A percentile compares a stretch with the other conserved stretches of the same genome.
phyloP scores from a whole-genome alignment of 2,329 filamentous ascomycete genomes.

The Sporothrix mexicana region DNA sequence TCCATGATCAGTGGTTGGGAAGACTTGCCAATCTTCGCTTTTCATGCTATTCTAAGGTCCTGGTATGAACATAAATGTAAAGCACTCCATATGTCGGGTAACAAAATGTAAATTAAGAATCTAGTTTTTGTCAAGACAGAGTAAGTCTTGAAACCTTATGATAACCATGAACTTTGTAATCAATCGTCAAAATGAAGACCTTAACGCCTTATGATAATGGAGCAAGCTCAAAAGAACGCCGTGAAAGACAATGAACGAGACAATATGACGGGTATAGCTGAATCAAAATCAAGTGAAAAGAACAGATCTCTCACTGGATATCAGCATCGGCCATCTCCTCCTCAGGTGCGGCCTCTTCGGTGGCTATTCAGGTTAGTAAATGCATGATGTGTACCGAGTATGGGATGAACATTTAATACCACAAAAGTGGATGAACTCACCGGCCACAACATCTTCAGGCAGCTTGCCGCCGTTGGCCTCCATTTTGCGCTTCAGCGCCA shows the following conservation, averaged over 20 bases:
- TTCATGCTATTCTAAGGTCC: too few species aligned
- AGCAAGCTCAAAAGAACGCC: constrained; percentile 11
- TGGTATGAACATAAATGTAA: too few species aligned
- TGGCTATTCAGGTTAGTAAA: neutral
- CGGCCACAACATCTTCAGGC: constrained; percentile 43
- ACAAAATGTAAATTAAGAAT: too few species aligned
- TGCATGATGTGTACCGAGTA: too few species aligned
- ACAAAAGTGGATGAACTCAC: constrained; percentile 12
- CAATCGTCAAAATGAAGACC: neutral
- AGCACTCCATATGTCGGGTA: too few species aligned
- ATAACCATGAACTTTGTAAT: too few species aligned
- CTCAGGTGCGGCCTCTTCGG: neutral
- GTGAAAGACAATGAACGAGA: neutral
- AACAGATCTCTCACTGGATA: constrained; percentile 11
- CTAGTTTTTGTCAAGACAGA: too few species aligned
- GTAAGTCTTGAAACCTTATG: too few species aligned
- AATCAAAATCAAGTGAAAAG: neutral
- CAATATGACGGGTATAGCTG: neutral
- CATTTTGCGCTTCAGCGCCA: constrained; percentile 60
- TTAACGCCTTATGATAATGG: neutral
- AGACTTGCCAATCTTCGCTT: too few species aligned
- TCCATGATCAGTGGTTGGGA: too few species aligned
- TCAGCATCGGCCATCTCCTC: constrained; percentile 21
- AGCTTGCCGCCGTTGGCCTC: constrained; percentile 50
- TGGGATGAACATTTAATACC: too few species aligned